These are phyloP conservation scores for Ottelia alismoides DNA, from an alignment of 106 monocot species.

Conservation along the genomic window DNA sequence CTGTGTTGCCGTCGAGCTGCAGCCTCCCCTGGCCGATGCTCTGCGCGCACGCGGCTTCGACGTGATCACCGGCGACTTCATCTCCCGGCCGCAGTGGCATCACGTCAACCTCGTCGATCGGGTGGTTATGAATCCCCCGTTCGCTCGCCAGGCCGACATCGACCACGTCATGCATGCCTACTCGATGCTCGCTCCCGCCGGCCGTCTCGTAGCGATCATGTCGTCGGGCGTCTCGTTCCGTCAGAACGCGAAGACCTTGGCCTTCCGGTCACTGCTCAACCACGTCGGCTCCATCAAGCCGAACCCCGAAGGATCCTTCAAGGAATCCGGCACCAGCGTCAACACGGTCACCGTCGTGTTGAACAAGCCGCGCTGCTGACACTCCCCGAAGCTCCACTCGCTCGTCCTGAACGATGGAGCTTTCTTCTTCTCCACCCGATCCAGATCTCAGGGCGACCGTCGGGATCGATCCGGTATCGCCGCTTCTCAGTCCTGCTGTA, in stretches of 20 bases:
- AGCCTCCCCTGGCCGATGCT: neutral
- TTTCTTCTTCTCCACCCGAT: too few relatives aligned
- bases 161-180: neutral
- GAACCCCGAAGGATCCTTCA: neutral
- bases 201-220: neutral
- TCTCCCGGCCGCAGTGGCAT: neutral
- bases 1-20: neutral
- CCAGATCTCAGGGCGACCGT: too few relatives aligned
- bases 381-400: too few relatives aligned
- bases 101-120: neutral
- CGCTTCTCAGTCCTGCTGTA: too few relatives aligned
- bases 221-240: too few relatives aligned
- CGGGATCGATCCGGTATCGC: too few relatives aligned
- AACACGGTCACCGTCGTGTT: neutral
- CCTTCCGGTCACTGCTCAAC: neutral
- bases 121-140: neutral
- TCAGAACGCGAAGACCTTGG: neutral
- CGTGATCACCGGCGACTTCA: neutral
- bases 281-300: neutral
- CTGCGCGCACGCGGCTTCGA: neutral
- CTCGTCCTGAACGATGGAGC: too few relatives aligned
- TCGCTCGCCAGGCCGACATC: neutral
- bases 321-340: neutral
- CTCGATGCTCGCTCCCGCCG: neutral
- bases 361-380: too few relatives aligned